These are phyloP conservation scores for Botrytis fragariae DNA, from an alignment of 2,329 filamentous ascomycete species.

Conservation along the genomic window DNA sequence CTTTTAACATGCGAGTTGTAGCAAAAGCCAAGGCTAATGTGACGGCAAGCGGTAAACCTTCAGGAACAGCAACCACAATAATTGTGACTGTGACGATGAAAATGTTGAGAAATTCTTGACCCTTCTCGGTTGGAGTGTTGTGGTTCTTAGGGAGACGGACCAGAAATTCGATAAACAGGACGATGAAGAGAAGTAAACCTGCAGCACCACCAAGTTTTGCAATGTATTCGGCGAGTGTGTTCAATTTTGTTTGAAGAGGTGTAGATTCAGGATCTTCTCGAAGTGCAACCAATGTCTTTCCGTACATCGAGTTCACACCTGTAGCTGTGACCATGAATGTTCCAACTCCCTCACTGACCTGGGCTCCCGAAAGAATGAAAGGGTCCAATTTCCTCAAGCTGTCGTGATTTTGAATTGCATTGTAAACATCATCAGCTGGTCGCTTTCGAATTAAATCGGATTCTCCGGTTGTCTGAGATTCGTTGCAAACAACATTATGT, in stretches of 20 bases:
- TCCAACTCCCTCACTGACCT: constrained; percentile 73
- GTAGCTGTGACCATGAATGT: constrained; percentile 73
- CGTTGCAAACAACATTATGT: constrained; percentile 66
- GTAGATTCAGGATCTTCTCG: constrained; percentile 75
- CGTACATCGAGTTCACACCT: constrained; percentile 71
- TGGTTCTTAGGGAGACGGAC: constrained; percentile 55
- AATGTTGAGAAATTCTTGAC: constrained; percentile 59
- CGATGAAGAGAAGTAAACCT: constrained; percentile 72
- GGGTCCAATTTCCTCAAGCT: constrained; percentile 67
- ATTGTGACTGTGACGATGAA: constrained; percentile 65
- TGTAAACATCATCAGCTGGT: constrained; percentile 61
- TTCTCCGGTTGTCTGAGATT: constrained; percentile 75
- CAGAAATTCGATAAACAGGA: constrained; percentile 75
- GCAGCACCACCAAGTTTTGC: constrained; percentile 71
- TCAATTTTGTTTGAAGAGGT: constrained; percentile 74
- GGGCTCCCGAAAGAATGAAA: constrained; percentile 77
- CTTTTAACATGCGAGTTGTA: constrained; percentile 65
- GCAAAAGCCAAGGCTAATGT: constrained; percentile 67
- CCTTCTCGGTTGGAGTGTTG: constrained; percentile 52
- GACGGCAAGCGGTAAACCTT: constrained; percentile 65
- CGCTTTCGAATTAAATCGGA: constrained; percentile 70
- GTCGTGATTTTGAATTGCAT: constrained; percentile 59
- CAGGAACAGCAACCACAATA: constrained; percentile 66
- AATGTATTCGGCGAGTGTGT: constrained; percentile 75
- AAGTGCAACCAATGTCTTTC: constrained; percentile 75